phyloP scores from a whole-genome alignment of 352 stramenopile genomes.

The Phytophthora cryptogea region DNA sequence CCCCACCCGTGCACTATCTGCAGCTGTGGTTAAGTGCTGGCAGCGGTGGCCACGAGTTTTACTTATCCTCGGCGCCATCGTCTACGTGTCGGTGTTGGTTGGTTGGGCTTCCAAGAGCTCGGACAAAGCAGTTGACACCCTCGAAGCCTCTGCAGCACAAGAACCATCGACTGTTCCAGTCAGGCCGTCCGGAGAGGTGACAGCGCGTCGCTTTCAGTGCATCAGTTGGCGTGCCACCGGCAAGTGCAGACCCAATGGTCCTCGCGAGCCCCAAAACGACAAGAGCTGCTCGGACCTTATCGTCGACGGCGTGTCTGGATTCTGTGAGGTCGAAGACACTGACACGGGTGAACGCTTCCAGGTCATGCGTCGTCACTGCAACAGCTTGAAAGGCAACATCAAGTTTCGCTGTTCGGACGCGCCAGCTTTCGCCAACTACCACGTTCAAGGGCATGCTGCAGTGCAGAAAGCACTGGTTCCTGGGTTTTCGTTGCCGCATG shows the following conservation, averaged over 20 bases:
- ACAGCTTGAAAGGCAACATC: conserved; percentile 30
- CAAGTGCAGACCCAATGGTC: conserved; percentile 30
- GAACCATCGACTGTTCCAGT: conserved; percentile 1
- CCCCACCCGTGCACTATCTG: conserved; percentile 4
- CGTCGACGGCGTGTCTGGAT: conserved; percentile 38
- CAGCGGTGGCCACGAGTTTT: conserved; percentile 19
- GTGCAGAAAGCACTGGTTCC: conserved; percentile 17
- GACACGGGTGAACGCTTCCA: conserved; percentile 33
- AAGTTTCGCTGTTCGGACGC: conserved; percentile 52
- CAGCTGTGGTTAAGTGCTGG: conserved; percentile 5
- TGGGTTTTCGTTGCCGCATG: conserved; percentile 23
- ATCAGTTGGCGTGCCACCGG: conserved; percentile 29
- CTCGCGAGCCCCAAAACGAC: conserved; percentile 25
- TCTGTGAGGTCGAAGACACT: conserved; percentile 35
- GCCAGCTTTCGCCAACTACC: conserved; percentile 42
- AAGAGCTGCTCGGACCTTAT: conserved; percentile 22
- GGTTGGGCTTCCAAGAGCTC: conserved; percentile 18
- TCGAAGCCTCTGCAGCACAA: neutral
- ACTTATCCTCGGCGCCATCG: conserved; percentile 3
- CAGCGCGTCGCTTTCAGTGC: conserved; percentile 21
- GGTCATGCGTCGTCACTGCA: conserved; percentile 40
- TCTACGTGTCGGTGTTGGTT: conserved; percentile 23
- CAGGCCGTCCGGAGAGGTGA: conserved; percentile 8
- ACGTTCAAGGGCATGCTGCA: conserved; percentile 21
- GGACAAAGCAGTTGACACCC: conserved; percentile 1